Conservation (phyloP, 2,329 filamentous ascomycete species). For the Claviceps capensis region DNA sequence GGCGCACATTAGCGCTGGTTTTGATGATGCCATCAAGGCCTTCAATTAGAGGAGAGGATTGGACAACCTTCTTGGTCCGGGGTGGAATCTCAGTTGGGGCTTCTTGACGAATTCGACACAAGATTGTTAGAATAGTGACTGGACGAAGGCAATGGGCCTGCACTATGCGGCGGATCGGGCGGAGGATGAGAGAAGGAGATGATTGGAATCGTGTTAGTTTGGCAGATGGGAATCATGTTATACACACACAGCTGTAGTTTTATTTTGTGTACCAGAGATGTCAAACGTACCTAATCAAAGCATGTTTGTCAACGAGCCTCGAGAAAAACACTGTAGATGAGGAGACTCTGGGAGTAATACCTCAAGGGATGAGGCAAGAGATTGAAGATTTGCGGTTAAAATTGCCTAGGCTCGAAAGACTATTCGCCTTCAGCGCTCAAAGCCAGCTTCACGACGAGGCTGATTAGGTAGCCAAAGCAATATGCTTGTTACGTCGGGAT, state of each 20-base stretch:
- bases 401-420: too few relatives aligned
- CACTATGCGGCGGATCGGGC: not conserved
- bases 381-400: too few relatives aligned
- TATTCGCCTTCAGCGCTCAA: too few relatives aligned
- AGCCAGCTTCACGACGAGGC: too few relatives aligned
- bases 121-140: not conserved
- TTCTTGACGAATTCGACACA: not conserved
- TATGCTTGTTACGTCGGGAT: too few relatives aligned
- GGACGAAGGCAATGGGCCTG: not conserved
- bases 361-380: too few relatives aligned
- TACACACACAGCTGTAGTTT: not conserved
- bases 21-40: not conserved
- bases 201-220: not conserved
- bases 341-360: too few relatives aligned
- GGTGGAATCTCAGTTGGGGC: not conserved
- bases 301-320: too few relatives aligned
- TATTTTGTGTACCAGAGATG: not conserved
- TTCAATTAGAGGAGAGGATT: conserved; percentile 1
- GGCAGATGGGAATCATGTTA: not conserved
- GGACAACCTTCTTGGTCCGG: not conserved
- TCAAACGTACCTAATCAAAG: not conserved
- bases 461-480: too few relatives aligned
- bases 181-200: not conserved
- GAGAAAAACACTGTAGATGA: too few relatives aligned
- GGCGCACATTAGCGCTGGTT: not conserved